Evolutionary conservation across 2,329 filamentous ascomycete species (phyloP).

Genomic region (Fusarium transvaalense): DNA sequence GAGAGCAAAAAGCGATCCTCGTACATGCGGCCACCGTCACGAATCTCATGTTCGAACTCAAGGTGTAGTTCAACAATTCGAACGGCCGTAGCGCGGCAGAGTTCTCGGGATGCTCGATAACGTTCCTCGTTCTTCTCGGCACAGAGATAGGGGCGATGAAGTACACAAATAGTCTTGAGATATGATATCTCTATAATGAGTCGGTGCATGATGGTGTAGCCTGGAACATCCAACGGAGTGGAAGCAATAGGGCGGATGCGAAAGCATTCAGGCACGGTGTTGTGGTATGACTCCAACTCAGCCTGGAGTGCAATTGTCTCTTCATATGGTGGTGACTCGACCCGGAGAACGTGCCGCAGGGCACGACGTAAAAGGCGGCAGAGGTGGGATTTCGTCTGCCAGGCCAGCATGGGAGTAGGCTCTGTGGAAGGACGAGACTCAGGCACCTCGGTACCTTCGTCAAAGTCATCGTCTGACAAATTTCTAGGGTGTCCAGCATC

Average conservation of each 20-base stretch:
- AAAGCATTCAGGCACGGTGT: constrained; percentile 55
- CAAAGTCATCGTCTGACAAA: constrained; percentile 64
- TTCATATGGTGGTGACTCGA: constrained; percentile 54
- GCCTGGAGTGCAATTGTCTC: constrained; percentile 54
- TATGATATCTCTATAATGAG: constrained; percentile 63
- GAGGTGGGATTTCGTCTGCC: constrained; percentile 59
- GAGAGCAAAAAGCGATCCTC: constrained; percentile 67
- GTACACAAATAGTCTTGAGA: constrained; percentile 62
- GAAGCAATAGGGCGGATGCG: constrained; percentile 57
- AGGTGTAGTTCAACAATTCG: constrained; percentile 61
- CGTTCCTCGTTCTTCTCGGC: constrained; percentile 54
- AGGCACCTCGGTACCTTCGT: constrained; percentile 60
- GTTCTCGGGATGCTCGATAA: constrained; percentile 56
- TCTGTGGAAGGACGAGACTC: constrained; percentile 58
- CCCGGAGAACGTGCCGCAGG: constrained; percentile 57
- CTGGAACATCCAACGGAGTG: constrained; percentile 59
- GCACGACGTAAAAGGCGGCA: constrained; percentile 59
- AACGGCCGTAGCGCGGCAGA: constrained; percentile 59
- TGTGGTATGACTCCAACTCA: constrained; percentile 55
- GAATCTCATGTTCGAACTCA: constrained; percentile 60
- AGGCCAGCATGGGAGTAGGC: constrained; percentile 59
- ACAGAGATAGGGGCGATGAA: constrained; percentile 63
- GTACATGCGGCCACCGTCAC: constrained; percentile 64
- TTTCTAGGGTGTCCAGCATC: constrained; percentile 62
- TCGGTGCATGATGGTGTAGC: constrained; percentile 62